Conservation (phyloP, 179 eudicot genomes). For the Carnegiea gigantea region DNA sequence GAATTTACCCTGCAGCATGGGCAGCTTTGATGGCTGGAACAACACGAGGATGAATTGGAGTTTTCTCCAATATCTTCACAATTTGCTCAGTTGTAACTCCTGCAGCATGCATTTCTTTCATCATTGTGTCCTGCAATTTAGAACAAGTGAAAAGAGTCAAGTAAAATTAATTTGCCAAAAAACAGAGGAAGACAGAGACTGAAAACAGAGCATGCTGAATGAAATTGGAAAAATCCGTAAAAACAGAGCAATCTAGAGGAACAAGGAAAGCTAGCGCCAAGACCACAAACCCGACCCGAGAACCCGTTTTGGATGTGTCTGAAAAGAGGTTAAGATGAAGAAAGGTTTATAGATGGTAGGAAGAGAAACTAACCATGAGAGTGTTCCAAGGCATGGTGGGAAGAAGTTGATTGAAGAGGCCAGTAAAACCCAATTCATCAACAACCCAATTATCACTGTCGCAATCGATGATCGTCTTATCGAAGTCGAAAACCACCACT, state of each 20-base stretch:
- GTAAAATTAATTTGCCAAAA: too few relatives aligned
- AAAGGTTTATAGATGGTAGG: too few relatives aligned
- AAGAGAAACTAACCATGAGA: constrained; percentile 50
- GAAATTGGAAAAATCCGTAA: neutral
- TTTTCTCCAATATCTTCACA: constrained; percentile 46
- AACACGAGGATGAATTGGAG: constrained; percentile 72
- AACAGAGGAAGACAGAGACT: neutral
- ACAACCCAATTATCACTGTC: constrained; percentile 84
- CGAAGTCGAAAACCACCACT: constrained; percentile 71
- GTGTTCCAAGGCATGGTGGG: constrained; percentile 78
- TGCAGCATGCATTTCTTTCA: constrained; percentile 63
- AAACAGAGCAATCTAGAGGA: neutral
- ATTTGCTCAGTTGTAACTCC: constrained; percentile 67
- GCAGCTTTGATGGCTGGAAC: constrained; percentile 71
- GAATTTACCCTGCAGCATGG: constrained; percentile 65
- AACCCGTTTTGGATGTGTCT: too few relatives aligned
- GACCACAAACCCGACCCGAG: too few relatives aligned
- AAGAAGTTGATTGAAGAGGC: constrained; percentile 59
- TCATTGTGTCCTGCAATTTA: constrained; percentile 57
- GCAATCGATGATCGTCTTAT: constrained; percentile 68
- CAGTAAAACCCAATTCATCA: constrained; percentile 65
- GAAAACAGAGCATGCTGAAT: neutral
- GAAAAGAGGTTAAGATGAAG: neutral
- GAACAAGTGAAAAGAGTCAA: neutral
- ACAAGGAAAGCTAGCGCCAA: too few relatives aligned